phyloP scores from a whole-genome alignment of 2,329 filamentous ascomycete species.

The Alternaria longipes region DNA sequence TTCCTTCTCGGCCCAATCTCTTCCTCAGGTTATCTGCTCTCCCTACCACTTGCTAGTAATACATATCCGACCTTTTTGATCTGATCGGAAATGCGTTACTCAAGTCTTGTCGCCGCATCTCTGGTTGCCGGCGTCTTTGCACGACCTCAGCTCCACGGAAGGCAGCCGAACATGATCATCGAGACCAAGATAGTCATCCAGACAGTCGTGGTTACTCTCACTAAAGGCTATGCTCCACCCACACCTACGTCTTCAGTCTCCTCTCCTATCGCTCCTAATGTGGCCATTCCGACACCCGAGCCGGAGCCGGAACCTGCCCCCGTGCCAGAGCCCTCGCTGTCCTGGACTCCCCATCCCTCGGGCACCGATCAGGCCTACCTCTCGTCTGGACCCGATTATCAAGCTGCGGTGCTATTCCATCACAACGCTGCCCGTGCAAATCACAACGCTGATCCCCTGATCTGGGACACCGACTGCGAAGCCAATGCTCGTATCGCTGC shows the following conservation, averaged over 20 bases:
- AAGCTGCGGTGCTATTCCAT: conserved; percentile 63
- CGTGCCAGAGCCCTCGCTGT: conserved; percentile 4
- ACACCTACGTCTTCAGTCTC: conserved; percentile 6
- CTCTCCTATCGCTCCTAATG: not conserved
- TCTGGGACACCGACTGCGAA: conserved; percentile 72
- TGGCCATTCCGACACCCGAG: conserved; percentile 4
- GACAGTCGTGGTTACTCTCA: conserved; percentile 32
- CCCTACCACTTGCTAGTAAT: conserved; percentile 9
- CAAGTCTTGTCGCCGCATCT: conserved; percentile 34
- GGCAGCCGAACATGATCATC: conserved; percentile 35
- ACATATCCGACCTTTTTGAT: conserved; percentile 14
- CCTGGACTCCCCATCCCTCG: conserved; percentile 19
- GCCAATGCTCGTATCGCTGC: conserved; percentile 70
- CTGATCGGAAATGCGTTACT: conserved; percentile 39
- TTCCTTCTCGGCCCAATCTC: conserved; percentile 21
- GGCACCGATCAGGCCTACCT: conserved; percentile 40
- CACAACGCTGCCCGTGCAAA: conserved; percentile 90
- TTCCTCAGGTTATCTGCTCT: conserved; percentile 21
- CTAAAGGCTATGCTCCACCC: conserved; percentile 3
- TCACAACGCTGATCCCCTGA: conserved; percentile 73
- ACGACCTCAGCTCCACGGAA: conserved; percentile 27
- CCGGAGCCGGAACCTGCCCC: not conserved
- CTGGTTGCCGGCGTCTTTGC: conserved; percentile 40
- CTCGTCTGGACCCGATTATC: conserved; percentile 37
- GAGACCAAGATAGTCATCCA: conserved; percentile 30